Evolutionary conservation across 441 rosid genomes (phyloP), one percentile per base, ranked within the genome.

Genomic region (Aquilaria agallochum): DNA sequence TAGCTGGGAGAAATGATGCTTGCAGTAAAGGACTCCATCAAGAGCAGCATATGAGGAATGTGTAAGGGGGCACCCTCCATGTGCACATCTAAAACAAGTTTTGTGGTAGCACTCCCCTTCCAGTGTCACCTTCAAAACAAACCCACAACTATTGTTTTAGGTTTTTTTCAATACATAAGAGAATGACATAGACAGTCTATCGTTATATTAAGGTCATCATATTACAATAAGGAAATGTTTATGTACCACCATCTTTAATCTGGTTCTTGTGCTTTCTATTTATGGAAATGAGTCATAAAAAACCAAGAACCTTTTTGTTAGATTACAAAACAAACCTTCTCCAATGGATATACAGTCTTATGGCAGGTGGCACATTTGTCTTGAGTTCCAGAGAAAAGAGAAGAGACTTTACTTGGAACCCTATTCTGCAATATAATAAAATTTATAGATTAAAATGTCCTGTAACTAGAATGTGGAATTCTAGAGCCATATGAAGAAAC

Each of bases 91-190:
- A 78, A 95, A 95, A 78, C 99, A 95, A 55, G 90, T 75, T 80
- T 90, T 90, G 83, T 95, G 99, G 80, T 63, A 95, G 52, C 95
- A 85, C 53, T 92, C 99, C 57, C 89, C 97, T 68, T 95, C 99
- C 95, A 95, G 68, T 10, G 83, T 87, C 75, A 95, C 88, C 99
- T 91, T 67, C 58, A 10, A 11, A 32, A 20, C 63, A 27, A 48
- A 47, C 0, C 34, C 5, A 13, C 3, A 30, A n/a, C 0, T 36
- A 20, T 20, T 20, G 27, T 20, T 20, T 20, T 20, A 20, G 1
- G 27, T 72, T 68, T 50, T 50, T 55, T 50, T 60, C 42, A 47
- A 31, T 30, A 0, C 27, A 13, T 44, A 57, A 1, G 14, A 31
- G 20, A 34, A 20, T 34, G 33, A 34, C 46, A 49, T 42, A 42